A percentile compares a stretch with the other conserved stretches of the same genome.
These are phyloP conservation scores for Gossypium thurberi DNA, from an alignment of 345 rosid species.

Conservation along the genomic window DNA sequence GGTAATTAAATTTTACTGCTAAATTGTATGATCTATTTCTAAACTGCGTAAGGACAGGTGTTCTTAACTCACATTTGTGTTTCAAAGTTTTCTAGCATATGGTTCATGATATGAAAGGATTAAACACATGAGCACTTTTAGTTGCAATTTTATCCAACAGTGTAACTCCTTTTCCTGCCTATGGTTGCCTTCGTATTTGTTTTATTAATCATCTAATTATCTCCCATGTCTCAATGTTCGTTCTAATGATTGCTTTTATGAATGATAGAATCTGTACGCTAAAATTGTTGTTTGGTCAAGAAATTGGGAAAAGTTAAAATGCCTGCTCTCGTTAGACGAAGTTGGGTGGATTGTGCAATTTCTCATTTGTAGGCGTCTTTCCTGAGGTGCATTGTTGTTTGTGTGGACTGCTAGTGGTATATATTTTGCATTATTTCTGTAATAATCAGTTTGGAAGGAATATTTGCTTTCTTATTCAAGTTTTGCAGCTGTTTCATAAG, in stretches of 20 bases:
- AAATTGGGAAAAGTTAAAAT: background rate
- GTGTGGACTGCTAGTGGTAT: background rate
- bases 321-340: background rate
- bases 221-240: background rate
- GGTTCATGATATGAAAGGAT: slow-evolving; percentile 3
- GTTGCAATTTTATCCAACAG: background rate
- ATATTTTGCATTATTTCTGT: background rate
- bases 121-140: background rate
- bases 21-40: background rate
- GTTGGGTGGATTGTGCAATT: background rate
- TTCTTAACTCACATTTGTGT: background rate
- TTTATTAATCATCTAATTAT: background rate
- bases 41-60: background rate
- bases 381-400: background rate
- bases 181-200: background rate
- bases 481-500: background rate
- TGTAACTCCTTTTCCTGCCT: background rate
- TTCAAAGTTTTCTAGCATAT: background rate
- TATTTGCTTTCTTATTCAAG: background rate
- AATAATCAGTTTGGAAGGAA: background rate
- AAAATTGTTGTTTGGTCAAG: background rate
- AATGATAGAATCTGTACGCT: background rate
- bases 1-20: slow-evolving; percentile 39
- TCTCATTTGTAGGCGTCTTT: background rate
- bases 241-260: background rate